Percentiles rank a stretch among this genome's conserved stretches.
Conservation (phyloP, 805 yeast genomes). For the Saccharomycopsis guyanensis region DNA sequence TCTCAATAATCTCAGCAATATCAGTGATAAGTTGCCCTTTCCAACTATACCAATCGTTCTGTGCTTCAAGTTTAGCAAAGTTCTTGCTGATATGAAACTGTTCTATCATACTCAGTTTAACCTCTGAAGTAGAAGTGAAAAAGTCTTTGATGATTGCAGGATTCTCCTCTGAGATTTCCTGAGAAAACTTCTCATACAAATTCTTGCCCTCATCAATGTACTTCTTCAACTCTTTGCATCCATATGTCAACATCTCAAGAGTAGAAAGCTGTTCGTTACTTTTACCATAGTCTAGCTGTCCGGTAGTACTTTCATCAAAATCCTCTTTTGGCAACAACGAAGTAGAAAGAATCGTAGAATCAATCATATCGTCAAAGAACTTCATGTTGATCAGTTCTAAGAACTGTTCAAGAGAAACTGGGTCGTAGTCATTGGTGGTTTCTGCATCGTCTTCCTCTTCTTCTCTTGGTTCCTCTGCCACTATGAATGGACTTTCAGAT, state of each 20-base stretch:
- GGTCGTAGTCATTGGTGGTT: conserved; percentile 23
- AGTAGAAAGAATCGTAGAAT: conserved; percentile 14
- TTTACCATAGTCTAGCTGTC: conserved; percentile 21
- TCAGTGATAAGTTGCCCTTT: conserved; percentile 39
- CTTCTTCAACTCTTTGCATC: conserved; percentile 42
- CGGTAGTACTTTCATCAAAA: conserved; percentile 6
- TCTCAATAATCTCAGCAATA: conserved; percentile 29
- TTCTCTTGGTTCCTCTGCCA: conserved; percentile 17
- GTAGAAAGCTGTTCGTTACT: conserved; percentile 33
- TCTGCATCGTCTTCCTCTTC: conserved; percentile 3
- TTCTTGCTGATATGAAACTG: conserved; percentile 44
- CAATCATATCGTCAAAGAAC: conserved; percentile 37
- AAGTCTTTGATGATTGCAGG: conserved; percentile 43
- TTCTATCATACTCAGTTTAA: conserved; percentile 34
- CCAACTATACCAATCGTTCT: conserved; percentile 51
- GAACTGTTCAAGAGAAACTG: conserved; percentile 33
- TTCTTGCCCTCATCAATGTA: conserved; percentile 42
- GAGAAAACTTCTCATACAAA: conserved; percentile 35
- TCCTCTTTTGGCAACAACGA: conserved; percentile 21
- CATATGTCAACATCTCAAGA: conserved; percentile 39
- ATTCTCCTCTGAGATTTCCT: conserved; percentile 36
- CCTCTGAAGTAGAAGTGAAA: conserved; percentile 31
- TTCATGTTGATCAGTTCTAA: conserved; percentile 34
- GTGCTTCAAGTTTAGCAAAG: conserved; percentile 41
- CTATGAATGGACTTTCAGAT: conserved; percentile 20